These are phyloP conservation scores for Penicillium samsonianum DNA, from an alignment of 495 filamentous ascomycete genomes.

Conservation along the genomic window DNA sequence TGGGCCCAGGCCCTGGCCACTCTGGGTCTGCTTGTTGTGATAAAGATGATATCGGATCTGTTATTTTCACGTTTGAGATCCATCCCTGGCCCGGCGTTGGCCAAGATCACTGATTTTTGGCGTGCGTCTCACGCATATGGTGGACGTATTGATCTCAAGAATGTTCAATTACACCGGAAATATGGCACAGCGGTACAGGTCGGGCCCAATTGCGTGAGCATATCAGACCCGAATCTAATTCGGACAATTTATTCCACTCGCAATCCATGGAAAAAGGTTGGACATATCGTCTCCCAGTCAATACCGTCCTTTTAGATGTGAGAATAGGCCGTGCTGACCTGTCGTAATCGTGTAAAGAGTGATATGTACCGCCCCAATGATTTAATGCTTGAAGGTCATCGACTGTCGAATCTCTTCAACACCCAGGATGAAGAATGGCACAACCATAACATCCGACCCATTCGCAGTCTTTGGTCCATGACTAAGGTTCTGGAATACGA, in stretches of 20 bases:
- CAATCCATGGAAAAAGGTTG: conserved; percentile 31
- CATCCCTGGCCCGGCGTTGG: conserved; percentile 50
- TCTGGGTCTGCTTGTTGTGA: conserved; percentile 14
- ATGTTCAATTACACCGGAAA: conserved; percentile 43
- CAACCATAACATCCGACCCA: conserved; percentile 24
- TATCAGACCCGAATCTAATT: conserved; percentile 46
- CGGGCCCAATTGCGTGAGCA: conserved; percentile 58
- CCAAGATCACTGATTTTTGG: conserved; percentile 41
- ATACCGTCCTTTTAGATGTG: not conserved
- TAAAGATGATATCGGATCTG: conserved; percentile 15
- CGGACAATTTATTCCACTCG: conserved; percentile 44
- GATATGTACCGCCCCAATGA: conserved; percentile 32
- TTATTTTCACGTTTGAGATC: conserved; percentile 23
- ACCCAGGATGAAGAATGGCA: conserved; percentile 47
- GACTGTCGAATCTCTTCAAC: conserved; percentile 40
- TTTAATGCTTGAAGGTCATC: conserved; percentile 25
- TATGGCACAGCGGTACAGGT: conserved; percentile 59
- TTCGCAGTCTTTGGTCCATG: conserved; percentile 45
- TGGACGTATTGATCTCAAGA: conserved; percentile 22
- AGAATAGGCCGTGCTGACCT: not conserved
- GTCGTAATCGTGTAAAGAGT: conserved; percentile 17
- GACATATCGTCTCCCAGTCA: not conserved
- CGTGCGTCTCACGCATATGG: conserved; percentile 32
- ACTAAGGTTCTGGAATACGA: conserved; percentile 36
- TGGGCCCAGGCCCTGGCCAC: conserved; percentile 16